phyloP scores from a whole-genome alignment of 1,284 basidiomycete genomes.

The Phylloporus gajari region DNA sequence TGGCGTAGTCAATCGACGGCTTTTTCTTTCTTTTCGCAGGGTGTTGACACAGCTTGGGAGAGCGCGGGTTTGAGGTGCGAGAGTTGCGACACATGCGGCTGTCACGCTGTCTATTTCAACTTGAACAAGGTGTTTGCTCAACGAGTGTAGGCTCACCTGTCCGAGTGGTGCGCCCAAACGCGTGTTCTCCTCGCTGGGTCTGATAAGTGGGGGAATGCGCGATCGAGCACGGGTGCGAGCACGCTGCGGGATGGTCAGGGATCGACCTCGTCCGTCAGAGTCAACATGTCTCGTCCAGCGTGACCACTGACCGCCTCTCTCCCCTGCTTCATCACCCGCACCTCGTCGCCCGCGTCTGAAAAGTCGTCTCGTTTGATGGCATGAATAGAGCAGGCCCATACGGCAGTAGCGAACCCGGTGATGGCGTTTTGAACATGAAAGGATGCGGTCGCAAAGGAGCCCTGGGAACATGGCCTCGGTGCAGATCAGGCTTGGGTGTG shows the following conservation, averaged over 20 bases:
- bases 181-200: slow-evolving; percentile 69
- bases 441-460: slow-evolving; percentile 86
- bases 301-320: too few species aligned
- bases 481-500: neutral
- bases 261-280: neutral
- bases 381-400: slow-evolving; percentile 93
- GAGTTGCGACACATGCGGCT: too few species aligned
- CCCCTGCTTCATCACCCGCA: slow-evolving; percentile 59
- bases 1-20: too few species aligned
- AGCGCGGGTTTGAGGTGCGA: too few species aligned
- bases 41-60: too few species aligned
- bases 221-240: slow-evolving; percentile 55
- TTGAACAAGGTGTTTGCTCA: too few species aligned
- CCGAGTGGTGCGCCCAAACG: slow-evolving; percentile 76
- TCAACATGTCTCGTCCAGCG: too few species aligned
- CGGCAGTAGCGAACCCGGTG: slow-evolving; percentile 87
- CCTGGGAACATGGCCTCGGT: slow-evolving; percentile 84
- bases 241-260: too few species aligned
- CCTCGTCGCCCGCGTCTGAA: too few species aligned
- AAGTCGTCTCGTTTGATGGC: slow-evolving; percentile 96
- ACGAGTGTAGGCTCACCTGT: slow-evolving; percentile 39
- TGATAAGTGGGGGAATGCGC: too few species aligned
- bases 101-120: too few species aligned
- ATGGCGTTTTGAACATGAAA: slow-evolving; percentile 84
- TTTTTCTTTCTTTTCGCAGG: too few species aligned